Base-by-base conservation (phyloP, 2,329 filamentous ascomycete species). In the Keithomyces neogunnii region DNA sequence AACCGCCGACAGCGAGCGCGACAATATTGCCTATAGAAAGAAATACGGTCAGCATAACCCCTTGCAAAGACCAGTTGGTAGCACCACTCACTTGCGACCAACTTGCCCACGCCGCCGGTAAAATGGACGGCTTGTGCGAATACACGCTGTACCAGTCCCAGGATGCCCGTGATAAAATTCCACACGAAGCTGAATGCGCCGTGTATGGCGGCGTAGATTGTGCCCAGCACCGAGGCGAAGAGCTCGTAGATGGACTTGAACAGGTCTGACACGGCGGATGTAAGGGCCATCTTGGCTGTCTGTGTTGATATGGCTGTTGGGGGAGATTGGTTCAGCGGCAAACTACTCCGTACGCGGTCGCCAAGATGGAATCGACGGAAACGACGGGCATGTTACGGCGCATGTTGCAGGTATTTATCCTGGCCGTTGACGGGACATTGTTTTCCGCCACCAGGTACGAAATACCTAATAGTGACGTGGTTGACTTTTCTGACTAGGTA, bases 241-340 rank as follows among this genome's bases (percentile, higher is more conserved):
- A 73, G 67, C 60, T 73, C 69, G 53, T 67, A 71, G 59, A 73
- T 61, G 59, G 68, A 71, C 57, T 65, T 68, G 60, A 72, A 59
- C 47, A 72, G 61, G 56, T 70, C 65, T 44, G 59, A 57, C 48
- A 73, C 54, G 32, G 69, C 70, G 44, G 60, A 57, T 28, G 63
- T 62, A 59, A 72, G 53, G 43, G 67, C 60, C 66, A 69, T 68
- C 50, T 49, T 65, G 55, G 10, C 5, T 35, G 33, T 6, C 10
- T 35, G 33, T 35, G 33, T 35, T 6, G 6, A 10, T 35, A 35
- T 35, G 45, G 11, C 10, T 19, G 30, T 8, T 33, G 1, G 38
- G 11, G 28, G 11, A 29, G 36, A 9, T 28, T 19, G 19, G 19
- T 19, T 19, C 19, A 19, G 19, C 19, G 19, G 19, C 19, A 19